These are phyloP conservation scores for Fraxinus americana DNA, from an alignment of 257 asterid genomes.

Conservation along the genomic window DNA sequence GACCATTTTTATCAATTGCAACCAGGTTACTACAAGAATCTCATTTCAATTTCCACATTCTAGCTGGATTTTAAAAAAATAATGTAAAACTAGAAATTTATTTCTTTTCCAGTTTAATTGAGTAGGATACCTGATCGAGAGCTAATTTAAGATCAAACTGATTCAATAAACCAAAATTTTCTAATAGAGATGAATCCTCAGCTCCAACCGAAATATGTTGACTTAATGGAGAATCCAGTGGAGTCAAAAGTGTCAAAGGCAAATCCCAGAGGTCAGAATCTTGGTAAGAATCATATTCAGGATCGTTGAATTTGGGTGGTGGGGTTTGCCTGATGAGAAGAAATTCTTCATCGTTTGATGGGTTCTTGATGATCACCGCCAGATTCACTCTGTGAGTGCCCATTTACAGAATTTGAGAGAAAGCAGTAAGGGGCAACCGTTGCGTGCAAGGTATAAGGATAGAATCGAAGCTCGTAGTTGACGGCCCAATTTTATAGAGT, in stretches of 20 bases:
- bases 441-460: neutral
- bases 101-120: slow-evolving; percentile 4
- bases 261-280: slow-evolving; percentile 95
- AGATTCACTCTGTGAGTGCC: slow-evolving; percentile 43
- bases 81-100: neutral
- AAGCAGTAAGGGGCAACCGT: neutral
- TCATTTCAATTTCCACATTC: neutral
- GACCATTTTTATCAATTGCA: neutral
- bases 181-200: slow-evolving; percentile 23
- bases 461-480: too few species aligned
- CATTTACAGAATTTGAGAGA: slow-evolving; percentile 33
- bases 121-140: slow-evolving; percentile 49
- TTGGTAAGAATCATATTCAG: slow-evolving; percentile 69
- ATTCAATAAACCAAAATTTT: slow-evolving; percentile 33
- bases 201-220: slow-evolving; percentile 36
- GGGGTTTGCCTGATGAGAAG: slow-evolving; percentile 67
- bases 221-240: slow-evolving; percentile 20
- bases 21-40: neutral
- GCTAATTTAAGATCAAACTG: slow-evolving; percentile 66
- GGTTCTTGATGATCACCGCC: slow-evolving; percentile 65
- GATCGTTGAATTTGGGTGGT: slow-evolving; percentile 74
- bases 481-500: too few species aligned
- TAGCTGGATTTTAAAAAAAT: neutral
- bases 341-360: slow-evolving; percentile 48
- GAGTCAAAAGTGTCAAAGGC: slow-evolving; percentile 58